These are phyloP conservation scores for Phenoliferia sp. DNA, from an alignment of 1,284 basidiomycete species.

Conservation along the genomic window DNA sequence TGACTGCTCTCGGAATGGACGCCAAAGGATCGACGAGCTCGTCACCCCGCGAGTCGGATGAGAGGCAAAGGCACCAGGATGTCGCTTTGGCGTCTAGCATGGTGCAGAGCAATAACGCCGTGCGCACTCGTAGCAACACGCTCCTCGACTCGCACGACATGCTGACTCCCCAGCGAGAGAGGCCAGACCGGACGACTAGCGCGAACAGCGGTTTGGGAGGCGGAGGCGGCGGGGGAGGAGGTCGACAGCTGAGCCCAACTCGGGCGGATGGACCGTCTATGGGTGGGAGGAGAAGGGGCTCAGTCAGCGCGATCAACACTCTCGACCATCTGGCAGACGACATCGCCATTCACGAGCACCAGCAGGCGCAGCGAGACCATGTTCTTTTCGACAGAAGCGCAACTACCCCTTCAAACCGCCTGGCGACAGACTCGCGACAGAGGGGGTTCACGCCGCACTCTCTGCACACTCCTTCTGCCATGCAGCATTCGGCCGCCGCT, in stretches of 20 bases:
- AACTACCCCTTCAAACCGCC: neutral
- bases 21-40: neutral
- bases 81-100: slow-evolving; percentile 22
- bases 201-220: neutral
- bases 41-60: neutral
- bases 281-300: slow-evolving; percentile 16
- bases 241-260: neutral
- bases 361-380: slow-evolving; percentile 15
- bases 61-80: slow-evolving; percentile 26
- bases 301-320: slow-evolving; percentile 16
- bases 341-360: slow-evolving; percentile 24
- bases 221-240: neutral
- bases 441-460: neutral
- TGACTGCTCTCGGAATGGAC: no score
- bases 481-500: slow-evolving; percentile 21
- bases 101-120: slow-evolving; percentile 4
- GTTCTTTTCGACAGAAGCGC: slow-evolving; percentile 7
- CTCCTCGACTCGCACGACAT: slow-evolving; percentile 10
- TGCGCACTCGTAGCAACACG: slow-evolving; percentile 15
- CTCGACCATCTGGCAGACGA: slow-evolving; percentile 34
- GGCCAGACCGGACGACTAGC: neutral
- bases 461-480: slow-evolving; percentile 6
- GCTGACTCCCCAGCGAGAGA: slow-evolving; percentile 12
- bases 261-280: neutral
- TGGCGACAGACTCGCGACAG: neutral